These are phyloP conservation scores for Xylariales sp. DNA, from an alignment of 2,329 filamentous ascomycete species.

Conservation along the genomic window DNA sequence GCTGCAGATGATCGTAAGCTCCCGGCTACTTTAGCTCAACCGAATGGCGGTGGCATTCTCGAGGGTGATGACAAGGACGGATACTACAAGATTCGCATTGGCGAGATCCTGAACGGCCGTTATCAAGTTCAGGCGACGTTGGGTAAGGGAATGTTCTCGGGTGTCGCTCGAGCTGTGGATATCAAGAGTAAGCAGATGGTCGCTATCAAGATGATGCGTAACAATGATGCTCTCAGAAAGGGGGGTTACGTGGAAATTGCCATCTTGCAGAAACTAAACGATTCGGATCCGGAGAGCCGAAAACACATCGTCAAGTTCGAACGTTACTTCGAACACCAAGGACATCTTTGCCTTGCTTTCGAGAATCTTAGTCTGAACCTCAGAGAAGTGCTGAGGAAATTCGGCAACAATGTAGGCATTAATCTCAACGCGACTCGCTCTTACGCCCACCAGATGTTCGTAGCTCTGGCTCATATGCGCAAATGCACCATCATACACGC, in stretches of 20 bases:
- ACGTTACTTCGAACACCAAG: constrained; percentile 86
- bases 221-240: constrained; percentile 89
- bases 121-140: constrained; percentile 86
- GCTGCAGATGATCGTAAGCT: constrained; percentile 41
- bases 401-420: constrained; percentile 89
- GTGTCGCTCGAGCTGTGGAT: constrained; percentile 85
- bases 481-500: constrained; percentile 93
- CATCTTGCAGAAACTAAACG: constrained; percentile 82
- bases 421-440: constrained; percentile 81
- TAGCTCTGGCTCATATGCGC: constrained; percentile 80
- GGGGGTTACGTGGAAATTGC: constrained; percentile 92
- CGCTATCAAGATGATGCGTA: constrained; percentile 96
- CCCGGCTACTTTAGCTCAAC: constrained; percentile 41
- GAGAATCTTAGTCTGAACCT: constrained; percentile 92
- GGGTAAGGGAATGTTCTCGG: constrained; percentile 94
- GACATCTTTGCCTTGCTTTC: constrained; percentile 93
- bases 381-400: constrained; percentile 91
- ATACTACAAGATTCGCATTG: constrained; percentile 92
- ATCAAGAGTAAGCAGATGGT: constrained; percentile 70
- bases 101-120: constrained; percentile 81
- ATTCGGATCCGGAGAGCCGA: constrained; percentile 80
- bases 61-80: constrained; percentile 94
- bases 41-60: constrained; percentile 67
- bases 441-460: constrained; percentile 92
- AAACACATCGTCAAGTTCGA: constrained; percentile 89